phyloP scores from a whole-genome alignment of 306 rosid species.

The Hippophae rhamnoides region DNA sequence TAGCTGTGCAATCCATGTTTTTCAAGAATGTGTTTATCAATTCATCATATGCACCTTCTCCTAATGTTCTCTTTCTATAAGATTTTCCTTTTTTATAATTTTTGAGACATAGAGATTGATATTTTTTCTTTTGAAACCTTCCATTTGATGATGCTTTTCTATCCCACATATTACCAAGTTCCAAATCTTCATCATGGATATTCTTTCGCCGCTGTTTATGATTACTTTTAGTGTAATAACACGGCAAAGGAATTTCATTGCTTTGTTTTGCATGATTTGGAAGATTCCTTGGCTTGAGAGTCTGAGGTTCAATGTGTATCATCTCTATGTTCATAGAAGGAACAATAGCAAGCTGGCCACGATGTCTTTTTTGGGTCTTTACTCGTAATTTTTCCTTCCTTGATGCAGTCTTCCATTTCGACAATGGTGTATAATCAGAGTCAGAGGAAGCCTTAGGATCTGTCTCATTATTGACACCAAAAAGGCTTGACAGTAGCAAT shows the following conservation, averaged over 20 bases:
- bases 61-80: constrained; percentile 42
- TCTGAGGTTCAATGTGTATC: constrained; percentile 16
- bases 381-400: constrained; percentile 22
- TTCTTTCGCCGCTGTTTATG: constrained; percentile 32
- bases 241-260: constrained; percentile 22
- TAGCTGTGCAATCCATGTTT: constrained; percentile 41
- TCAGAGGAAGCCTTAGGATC: no score
- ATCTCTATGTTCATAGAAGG: constrained; percentile 36
- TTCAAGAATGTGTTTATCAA: constrained; percentile 60
- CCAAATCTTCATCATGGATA: constrained; percentile 35
- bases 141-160: constrained; percentile 21
- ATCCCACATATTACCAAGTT: constrained; percentile 45
- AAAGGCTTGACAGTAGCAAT: constrained; percentile 43
- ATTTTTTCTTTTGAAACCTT: constrained; percentile 21
- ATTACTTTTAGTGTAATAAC: constrained; percentile 25
- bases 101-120: constrained; percentile 17
- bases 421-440: constrained; percentile 17
- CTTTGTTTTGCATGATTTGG: constrained; percentile 23
- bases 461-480: constrained; percentile 18
- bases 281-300: constrained; percentile 13
- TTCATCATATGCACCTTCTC: constrained; percentile 73
- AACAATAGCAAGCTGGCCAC: constrained; percentile 40
- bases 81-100: constrained; percentile 22
- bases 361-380: constrained; percentile 19
- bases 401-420: constrained; percentile 20